phyloP scores from a whole-genome alignment of 1,139 yeast species.

The Yamadazyma dushanensis region DNA sequence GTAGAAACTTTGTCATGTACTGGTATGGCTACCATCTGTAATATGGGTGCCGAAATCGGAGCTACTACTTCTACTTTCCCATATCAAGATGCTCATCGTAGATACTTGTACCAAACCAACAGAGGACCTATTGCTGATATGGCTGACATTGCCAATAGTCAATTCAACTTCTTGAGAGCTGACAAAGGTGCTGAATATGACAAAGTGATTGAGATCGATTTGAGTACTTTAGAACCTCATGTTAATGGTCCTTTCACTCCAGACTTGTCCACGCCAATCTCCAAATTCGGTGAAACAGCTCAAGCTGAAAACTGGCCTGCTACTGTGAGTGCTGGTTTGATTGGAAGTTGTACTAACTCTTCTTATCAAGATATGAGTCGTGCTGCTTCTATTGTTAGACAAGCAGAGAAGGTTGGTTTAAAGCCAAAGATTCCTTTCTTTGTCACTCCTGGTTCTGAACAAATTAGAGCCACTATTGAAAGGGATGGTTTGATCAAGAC shows the following conservation, averaged over 20 bases:
- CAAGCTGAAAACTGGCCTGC: constrained; percentile 77
- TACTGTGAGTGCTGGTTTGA: constrained; percentile 81
- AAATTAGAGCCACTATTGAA: constrained; percentile 94
- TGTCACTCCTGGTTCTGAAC: constrained; percentile 99
- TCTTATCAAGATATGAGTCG: constrained; percentile 98
- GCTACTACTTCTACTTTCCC: constrained; percentile 98
- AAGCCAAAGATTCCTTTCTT: constrained; percentile 91
- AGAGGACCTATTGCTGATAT: constrained; percentile 80
- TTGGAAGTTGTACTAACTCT: constrained; percentile 97
- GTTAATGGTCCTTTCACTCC: constrained; percentile 96
- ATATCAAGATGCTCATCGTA: constrained; percentile 80
- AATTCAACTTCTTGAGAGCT: constrained; percentile 67
- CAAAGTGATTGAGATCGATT: constrained; percentile 75
- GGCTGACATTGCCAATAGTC: constrained; percentile 64
- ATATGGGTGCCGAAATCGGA: constrained; percentile 99
- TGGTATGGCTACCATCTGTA: constrained; percentile 99
- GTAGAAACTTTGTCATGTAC: constrained; percentile 84
- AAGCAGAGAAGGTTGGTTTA: constrained; percentile 82
- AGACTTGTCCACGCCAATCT: constrained; percentile 84
- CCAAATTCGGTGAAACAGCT: constrained; percentile 65
- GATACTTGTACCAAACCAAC: constrained; percentile 78
- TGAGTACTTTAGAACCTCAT: constrained; percentile 77
- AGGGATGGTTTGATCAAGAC: constrained; percentile 85
- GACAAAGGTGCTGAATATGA: constrained; percentile 86
- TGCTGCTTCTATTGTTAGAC: constrained; percentile 81